phyloP scores from a whole-genome alignment of 192 early-diverging fungal species.

The Thoreauomyces humboldtii region DNA sequence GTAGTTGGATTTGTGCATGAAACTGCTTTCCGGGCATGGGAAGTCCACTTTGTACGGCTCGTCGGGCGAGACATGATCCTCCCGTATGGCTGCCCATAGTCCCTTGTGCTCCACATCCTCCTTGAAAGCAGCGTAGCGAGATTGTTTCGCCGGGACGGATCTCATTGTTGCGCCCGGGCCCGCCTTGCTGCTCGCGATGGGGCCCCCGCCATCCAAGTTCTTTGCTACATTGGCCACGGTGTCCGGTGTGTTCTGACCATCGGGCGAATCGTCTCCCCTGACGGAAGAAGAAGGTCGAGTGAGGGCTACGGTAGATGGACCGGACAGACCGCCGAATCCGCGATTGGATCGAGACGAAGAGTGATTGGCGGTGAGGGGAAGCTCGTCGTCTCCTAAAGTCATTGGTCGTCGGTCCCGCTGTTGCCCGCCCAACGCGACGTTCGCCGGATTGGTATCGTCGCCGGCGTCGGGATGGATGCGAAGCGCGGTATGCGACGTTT shows the following conservation, averaged over 20 bases:
- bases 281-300: not conserved
- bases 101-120: no score
- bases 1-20: conserved; percentile 54
- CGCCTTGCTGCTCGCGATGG: not conserved
- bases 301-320: not conserved
- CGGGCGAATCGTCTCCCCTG: not conserved
- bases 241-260: not conserved
- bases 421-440: not conserved
- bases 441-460: not conserved
- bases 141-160: not conserved
- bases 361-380: not conserved
- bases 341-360: no score
- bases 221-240: not conserved
- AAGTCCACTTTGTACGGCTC: conserved; percentile 10
- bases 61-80: conserved; percentile 12
- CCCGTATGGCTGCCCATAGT: no score
- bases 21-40: conserved; percentile 13
- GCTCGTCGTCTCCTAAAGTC: no score
- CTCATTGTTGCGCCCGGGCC: not conserved
- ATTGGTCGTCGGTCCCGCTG: no score
- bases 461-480: not conserved
- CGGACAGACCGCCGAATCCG: not conserved
- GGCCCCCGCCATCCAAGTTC: not conserved
- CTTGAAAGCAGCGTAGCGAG: not conserved
- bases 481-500: not conserved